Base-by-base conservation (phyloP, 768 basidiomycete species). In the Phaeolepiota aurea region DNA sequence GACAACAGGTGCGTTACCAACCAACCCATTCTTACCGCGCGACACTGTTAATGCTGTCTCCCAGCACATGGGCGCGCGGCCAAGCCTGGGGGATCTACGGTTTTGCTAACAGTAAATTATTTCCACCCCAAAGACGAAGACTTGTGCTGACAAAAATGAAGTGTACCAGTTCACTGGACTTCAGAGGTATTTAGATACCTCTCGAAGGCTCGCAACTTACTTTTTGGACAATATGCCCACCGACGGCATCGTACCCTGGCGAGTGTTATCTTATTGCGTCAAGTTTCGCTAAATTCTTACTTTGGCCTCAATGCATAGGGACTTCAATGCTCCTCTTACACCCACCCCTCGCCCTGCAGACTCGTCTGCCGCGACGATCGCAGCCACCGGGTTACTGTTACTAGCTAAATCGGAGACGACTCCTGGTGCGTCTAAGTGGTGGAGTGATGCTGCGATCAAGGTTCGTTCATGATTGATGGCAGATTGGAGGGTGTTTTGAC, bases 21-120 rank as follows among this genome's bases (percentile, higher is more conserved):
- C 23, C 13, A 14, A 15, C 13, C 18, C 20, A 12, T 25, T n/a
- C 23, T 5, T 16, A 10, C 41, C 9, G 20, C 22, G 30, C 5
- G 18, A 30, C 19, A 22, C 20, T 28, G 7, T 28, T 40, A 33
- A 30, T 11, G 20, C 14, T 7, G 9, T n/a, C 18, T 28, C 28
- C 22, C 35, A 83, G 79, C 54, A 85, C 84, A 4, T 85, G 83
- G 83, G 72, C 78, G 34, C 74, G 83, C 20, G 82, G 82, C 5
- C 77, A 87, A 54, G 72, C 76, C 11, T 85, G 82, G 82, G 82
- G 69, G 2, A 68, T 83, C 20, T 79, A 78, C 47, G 81, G 81
- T 0, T 85, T 76, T 52, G 73, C 79, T 0, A 80, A 77, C 50
- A 80, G 82, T 82, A 47, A 22, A 78, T 61, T 20, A 40, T 18